Evolutionary conservation across 106 monocot species (phyloP), one percentile per base, ranked within the genome.

Genomic region (Acorus calamus): DNA sequence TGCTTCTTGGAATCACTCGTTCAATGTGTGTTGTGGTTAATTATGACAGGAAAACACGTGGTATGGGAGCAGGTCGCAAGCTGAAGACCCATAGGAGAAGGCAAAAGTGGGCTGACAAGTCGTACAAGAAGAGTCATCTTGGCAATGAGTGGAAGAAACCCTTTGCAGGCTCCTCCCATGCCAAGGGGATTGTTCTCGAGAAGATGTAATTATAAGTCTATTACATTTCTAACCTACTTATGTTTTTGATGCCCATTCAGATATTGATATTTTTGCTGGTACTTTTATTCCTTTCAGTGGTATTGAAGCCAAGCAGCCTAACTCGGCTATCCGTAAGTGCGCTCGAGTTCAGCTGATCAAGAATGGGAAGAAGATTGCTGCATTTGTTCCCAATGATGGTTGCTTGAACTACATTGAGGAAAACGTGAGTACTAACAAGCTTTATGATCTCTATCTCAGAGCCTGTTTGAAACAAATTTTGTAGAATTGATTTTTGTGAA

Each of bases 51-150:
- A 93, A 93, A 60, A 93, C 93, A 11, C 88, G 85, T 81, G 93
- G 88, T 71, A 89, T 89, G 83, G 88, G 93, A 83, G 93, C 93
- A 60, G 88, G 83, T 45, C 88, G 93, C 55, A 93, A 89, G 80
- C 85, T 93, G 49, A 93, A 89, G 67, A 93, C 78, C 53, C 93
- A 88, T 59, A 77, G 87, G 57, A 83, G 87, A 52, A 74, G 53
- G 7, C 83, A 87, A 62, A 74, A 77, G 28, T 87, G 87, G 87
- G 87, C 87, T 0, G 87, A 87, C 65, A 87, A 87, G 64, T 47
- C 87, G 7, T 87, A 87, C 75, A 87, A 87, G 80, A 87, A 87
- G 50, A 83, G 87, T 59, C 83, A 87, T 74, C 77, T 87, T 9
- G 87, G 87, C 13, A 87, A 87, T 10, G 87, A 87, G 65, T 88